These are phyloP conservation scores for Eudorina sp. DNA, from an alignment of 139 green algal genomes.

Conservation along the genomic window DNA sequence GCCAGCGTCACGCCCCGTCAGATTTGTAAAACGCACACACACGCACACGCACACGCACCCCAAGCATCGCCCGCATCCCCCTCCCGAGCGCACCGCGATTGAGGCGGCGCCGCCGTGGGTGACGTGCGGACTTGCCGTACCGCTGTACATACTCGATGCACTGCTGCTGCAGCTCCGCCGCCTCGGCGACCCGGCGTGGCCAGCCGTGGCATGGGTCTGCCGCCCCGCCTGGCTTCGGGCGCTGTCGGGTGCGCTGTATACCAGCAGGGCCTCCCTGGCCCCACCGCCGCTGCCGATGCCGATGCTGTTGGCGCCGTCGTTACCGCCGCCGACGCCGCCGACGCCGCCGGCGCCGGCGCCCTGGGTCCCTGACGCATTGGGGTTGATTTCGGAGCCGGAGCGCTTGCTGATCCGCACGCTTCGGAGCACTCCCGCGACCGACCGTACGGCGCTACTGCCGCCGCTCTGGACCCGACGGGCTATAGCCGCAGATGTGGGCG, in stretches of 20 bases:
- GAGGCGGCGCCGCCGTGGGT: not conserved
- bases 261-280: too few species aligned
- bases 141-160: conserved; percentile 34
- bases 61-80: too few species aligned
- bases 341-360: not conserved
- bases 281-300: not conserved
- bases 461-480: not conserved
- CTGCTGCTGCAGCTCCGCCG: conserved; percentile 35
- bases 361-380: too few species aligned
- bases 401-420: not conserved
- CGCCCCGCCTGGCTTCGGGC: not conserved
- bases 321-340: not conserved
- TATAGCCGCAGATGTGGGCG: not conserved
- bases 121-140: conserved; percentile 29
- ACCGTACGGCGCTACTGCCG: not conserved
- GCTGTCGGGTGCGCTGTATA: conserved; percentile 32
- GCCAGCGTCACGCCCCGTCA: too few species aligned
- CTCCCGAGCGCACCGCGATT: too few species aligned
- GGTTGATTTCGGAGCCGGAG: not conserved
- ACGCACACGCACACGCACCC: too few species aligned
- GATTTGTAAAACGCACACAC: too few species aligned
- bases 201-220: too few species aligned
- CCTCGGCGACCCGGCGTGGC: not conserved
- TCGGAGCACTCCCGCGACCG: not conserved
- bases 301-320: too few species aligned